Conservation (phyloP, 768 basidiomycete genomes). For the Auriculariales sp. region DNA sequence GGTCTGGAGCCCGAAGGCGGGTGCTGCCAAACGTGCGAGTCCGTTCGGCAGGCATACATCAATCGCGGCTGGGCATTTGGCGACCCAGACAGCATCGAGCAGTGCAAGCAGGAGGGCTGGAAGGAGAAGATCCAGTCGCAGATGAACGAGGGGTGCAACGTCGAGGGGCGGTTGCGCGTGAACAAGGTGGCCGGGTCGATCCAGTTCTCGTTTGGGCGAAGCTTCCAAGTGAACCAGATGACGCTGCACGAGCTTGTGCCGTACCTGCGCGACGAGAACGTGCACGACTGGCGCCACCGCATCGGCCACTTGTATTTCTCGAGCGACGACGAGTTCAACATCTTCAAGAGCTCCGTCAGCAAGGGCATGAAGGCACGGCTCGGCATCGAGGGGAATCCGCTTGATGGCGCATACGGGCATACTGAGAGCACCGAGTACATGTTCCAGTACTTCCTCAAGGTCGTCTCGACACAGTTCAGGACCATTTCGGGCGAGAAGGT, state of each 20-base stretch:
- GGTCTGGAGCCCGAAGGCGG: slow-evolving; percentile 59
- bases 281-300: slow-evolving; percentile 86
- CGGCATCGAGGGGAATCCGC: slow-evolving; percentile 60
- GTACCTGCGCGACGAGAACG: slow-evolving; percentile 70
- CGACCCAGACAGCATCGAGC: slow-evolving; percentile 82
- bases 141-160: slow-evolving; percentile 86
- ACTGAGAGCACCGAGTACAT: slow-evolving; percentile 75
- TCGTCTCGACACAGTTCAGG: slow-evolving; percentile 88
- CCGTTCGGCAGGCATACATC: slow-evolving; percentile 80
- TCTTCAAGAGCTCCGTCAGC: slow-evolving; percentile 44
- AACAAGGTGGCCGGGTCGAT: slow-evolving; percentile 97
- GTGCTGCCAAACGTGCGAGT: slow-evolving; percentile 94
- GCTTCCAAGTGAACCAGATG: slow-evolving; percentile 77
- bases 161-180: slow-evolving; percentile 80
- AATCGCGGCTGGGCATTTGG: slow-evolving; percentile 91
- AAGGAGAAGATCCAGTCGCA: slow-evolving; percentile 85
- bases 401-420: slow-evolving; percentile 55
- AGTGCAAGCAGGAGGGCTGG: slow-evolving; percentile 93
- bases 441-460: slow-evolving; percentile 99
- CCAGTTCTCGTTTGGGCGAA: slow-evolving; percentile 84
- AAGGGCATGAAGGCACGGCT: slow-evolving; percentile 54
- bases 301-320: slow-evolving; percentile 74
- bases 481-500: slow-evolving; percentile 64
- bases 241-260: slow-evolving; percentile 85
- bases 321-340: slow-evolving; percentile 67